Percentiles rank a stretch among this genome's conserved stretches.
These are phyloP conservation scores for Metschnikowia amazonensis DNA, from an alignment of 805 yeast species.

Conservation along the genomic window DNA sequence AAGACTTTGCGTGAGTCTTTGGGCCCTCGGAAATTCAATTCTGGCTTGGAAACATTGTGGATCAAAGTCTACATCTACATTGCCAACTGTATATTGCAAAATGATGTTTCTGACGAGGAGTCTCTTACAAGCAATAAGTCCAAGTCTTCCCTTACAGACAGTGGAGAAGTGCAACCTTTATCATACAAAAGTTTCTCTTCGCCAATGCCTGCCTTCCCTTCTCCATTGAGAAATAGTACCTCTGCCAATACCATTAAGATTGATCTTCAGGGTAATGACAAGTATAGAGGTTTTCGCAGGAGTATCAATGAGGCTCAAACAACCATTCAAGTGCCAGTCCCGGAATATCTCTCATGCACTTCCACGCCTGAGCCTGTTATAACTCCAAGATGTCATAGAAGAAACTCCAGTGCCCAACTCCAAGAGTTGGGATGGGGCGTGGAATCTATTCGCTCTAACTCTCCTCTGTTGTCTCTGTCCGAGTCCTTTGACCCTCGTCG, in stretches of 20 bases:
- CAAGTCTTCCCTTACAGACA: constrained; percentile 7
- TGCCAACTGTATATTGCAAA: constrained; percentile 35
- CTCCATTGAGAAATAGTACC: not conserved
- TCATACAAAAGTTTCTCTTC: constrained; percentile 9
- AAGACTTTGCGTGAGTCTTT: constrained; percentile 36
- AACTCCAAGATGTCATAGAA: constrained; percentile 26
- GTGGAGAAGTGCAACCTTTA: constrained; percentile 25
- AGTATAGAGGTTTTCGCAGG: constrained; percentile 43
- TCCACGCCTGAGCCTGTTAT: constrained; percentile 20
- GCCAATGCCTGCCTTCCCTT: constrained; percentile 8
- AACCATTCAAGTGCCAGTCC: constrained; percentile 6
- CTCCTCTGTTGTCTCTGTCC: not conserved
- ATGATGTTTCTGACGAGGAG: constrained; percentile 24
- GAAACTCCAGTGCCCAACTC: constrained; percentile 15
- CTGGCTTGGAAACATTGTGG: constrained; percentile 36
- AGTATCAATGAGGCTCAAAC: constrained; percentile 15
- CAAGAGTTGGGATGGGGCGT: constrained; percentile 11
- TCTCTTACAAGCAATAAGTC: constrained; percentile 18
- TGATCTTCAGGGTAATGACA: constrained; percentile 29
- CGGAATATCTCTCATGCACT: constrained; percentile 1
- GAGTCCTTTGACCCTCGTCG: constrained; percentile 18
- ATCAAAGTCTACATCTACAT: constrained; percentile 37
- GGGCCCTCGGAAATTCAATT: constrained; percentile 29
- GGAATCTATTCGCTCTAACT: constrained; percentile 1
- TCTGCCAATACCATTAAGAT: constrained; percentile 21